A percentile compares a stretch with the other conserved stretches of the same genome.
phyloP scores from a whole-genome alignment of 441 rosid species.

The Theobroma grandiflorum region DNA sequence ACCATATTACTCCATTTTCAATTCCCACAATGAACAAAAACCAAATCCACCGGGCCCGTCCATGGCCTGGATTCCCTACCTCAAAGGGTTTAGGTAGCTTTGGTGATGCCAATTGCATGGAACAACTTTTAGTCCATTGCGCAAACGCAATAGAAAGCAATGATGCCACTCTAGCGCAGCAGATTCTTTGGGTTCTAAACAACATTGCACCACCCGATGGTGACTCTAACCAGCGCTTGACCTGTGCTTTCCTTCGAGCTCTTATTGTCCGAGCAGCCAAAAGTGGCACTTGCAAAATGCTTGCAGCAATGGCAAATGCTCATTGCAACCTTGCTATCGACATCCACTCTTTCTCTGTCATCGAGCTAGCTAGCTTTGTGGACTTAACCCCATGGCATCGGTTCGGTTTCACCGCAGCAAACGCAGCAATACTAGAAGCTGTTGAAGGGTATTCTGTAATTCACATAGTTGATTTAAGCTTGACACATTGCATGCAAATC shows the following conservation, averaged over 20 bases:
- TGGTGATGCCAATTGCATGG: slow-evolving; percentile 86
- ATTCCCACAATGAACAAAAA: slow-evolving; percentile 47
- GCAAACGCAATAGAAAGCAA: slow-evolving; percentile 84
- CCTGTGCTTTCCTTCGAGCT: slow-evolving; percentile 76
- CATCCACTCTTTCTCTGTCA: slow-evolving; percentile 73
- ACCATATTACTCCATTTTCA: slow-evolving; percentile 41
- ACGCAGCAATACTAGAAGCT: slow-evolving; percentile 75
- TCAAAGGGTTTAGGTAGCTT: slow-evolving; percentile 58
- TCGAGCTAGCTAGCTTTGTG: slow-evolving; percentile 83
- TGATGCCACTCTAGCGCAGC: slow-evolving; percentile 83
- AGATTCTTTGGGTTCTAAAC: slow-evolving; percentile 86
- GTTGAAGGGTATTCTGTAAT: slow-evolving; percentile 69
- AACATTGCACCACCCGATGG: slow-evolving; percentile 89
- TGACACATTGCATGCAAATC: slow-evolving; percentile 94
- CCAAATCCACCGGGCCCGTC: slow-evolving; percentile 51
- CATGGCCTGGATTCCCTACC: slow-evolving; percentile 72
- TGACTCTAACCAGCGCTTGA: slow-evolving; percentile 82
- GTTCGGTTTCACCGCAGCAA: slow-evolving; percentile 88
- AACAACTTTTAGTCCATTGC: slow-evolving; percentile 82
- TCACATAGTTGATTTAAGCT: slow-evolving; percentile 87
- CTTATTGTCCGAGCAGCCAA: slow-evolving; percentile 75
- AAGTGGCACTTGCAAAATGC: slow-evolving; percentile 64
- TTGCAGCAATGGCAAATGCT: slow-evolving; percentile 54
- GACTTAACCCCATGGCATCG: slow-evolving; percentile 95
- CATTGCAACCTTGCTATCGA: slow-evolving; percentile 41